A percentile compares a stretch with the other conserved stretches of the same genome.
phyloP scores from a whole-genome alignment of 2,329 filamentous ascomycete species.

The Incumbomyces lentus region DNA sequence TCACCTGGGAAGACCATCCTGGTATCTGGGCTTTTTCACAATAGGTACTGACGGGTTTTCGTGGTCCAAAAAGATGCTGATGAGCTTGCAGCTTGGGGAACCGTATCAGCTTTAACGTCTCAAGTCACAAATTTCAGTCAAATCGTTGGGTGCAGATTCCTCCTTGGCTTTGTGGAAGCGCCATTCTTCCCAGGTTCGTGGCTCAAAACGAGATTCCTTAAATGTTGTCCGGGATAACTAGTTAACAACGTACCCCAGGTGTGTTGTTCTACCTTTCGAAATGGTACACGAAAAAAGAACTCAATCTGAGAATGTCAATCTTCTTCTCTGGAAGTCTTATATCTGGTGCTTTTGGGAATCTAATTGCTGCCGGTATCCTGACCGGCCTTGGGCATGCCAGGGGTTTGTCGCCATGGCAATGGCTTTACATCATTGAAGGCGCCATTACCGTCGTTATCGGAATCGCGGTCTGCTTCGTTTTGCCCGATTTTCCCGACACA shows the following conservation, averaged over 20 bases:
- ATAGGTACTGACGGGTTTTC: background rate
- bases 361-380: constrained; percentile 45
- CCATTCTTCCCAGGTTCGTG: constrained; percentile 15
- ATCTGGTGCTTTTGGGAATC: constrained; percentile 42
- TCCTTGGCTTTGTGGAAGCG: constrained; percentile 31
- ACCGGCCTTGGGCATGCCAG: constrained; percentile 27
- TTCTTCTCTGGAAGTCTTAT: constrained; percentile 43
- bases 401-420: constrained; percentile 30
- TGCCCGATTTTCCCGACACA: constrained; percentile 35
- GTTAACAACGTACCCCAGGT: background rate
- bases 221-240: background rate
- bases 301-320: constrained; percentile 40
- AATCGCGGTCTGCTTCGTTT: constrained; percentile 24
- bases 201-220: background rate
- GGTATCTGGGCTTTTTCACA: constrained; percentile 32
- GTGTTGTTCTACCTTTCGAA: constrained; percentile 40
- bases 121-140: constrained; percentile 32
- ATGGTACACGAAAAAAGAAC: constrained; percentile 45
- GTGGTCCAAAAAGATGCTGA: no score
- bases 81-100: constrained; percentile 27
- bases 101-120: constrained; percentile 35
- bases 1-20: constrained; percentile 32
- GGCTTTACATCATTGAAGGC: constrained; percentile 31
- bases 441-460: constrained; percentile 27
- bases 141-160: constrained; percentile 35